Evolutionary conservation across 805 yeast species (phyloP).

Genomic region (Myxozyma neotropica): DNA sequence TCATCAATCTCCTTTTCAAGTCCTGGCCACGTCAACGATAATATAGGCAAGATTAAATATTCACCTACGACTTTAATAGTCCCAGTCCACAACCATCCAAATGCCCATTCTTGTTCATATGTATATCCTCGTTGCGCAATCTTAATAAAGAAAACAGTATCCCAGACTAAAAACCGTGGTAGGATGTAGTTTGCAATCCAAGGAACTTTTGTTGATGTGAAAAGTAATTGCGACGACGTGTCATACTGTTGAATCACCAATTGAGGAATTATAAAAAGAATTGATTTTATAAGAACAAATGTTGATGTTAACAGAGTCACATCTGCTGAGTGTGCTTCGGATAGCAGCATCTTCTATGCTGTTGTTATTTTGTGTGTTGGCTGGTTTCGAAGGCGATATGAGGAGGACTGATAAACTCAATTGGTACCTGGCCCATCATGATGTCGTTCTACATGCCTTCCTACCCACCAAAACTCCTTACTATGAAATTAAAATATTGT

Average conservation of each 20-base stretch:
- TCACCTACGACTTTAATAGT: conserved; percentile 16
- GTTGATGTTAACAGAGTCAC: conserved; percentile 12
- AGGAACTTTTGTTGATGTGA: conserved; percentile 32
- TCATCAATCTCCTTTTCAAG: conserved; percentile 20
- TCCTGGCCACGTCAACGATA: conserved; percentile 9
- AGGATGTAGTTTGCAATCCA: conserved; percentile 30
- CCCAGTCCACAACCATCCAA: conserved; percentile 70
- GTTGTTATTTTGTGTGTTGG: neutral
- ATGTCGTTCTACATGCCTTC: too few relatives aligned
- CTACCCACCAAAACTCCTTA: too few relatives aligned
- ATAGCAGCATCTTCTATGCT: neutral
- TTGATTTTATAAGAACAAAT: conserved; percentile 40
- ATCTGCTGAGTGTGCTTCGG: neutral
- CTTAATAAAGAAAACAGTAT: conserved; percentile 72
- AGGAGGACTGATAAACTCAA: neutral
- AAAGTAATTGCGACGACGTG: conserved; percentile 51
- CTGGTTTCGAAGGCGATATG: too few relatives aligned
- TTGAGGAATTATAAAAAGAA: conserved; percentile 46
- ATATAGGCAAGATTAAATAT: conserved; percentile 11
- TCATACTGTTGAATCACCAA: conserved; percentile 52
- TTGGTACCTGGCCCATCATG: neutral
- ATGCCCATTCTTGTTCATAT: conserved; percentile 92
- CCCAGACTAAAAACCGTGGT: conserved; percentile 70
- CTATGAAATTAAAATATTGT: too few relatives aligned
- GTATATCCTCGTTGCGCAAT: conserved; percentile 53